Conservation (phyloP, 345 rosid species). For the Eucalyptus grandis region DNA sequence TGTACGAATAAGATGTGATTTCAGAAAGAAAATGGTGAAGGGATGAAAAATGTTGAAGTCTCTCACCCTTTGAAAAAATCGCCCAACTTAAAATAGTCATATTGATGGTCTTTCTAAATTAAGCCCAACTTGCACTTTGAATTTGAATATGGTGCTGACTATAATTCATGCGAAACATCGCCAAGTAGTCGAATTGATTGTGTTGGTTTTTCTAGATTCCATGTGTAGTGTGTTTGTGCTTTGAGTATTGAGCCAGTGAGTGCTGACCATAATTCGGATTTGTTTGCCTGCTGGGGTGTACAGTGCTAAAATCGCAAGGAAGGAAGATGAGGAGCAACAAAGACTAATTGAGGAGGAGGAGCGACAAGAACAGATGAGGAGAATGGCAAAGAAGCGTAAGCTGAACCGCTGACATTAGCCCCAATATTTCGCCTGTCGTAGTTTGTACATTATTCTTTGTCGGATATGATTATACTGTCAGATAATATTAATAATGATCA, state of each 20-base stretch:
- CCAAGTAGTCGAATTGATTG: neutral
- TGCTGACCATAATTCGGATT: neutral
- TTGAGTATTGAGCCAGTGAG: neutral
- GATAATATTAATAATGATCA: neutral
- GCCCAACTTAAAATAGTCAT: neutral
- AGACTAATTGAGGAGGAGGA: slow-evolving; percentile 60
- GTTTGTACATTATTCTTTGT: neutral
- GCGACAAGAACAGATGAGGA: slow-evolving; percentile 30
- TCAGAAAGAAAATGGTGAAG: neutral
- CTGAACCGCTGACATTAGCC: slow-evolving; percentile 8
- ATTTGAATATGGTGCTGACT: neutral
- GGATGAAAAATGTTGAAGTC: neutral
- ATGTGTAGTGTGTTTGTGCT: neutral
- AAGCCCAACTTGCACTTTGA: neutral
- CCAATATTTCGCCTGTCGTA: neutral
- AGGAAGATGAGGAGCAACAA: slow-evolving; percentile 70
- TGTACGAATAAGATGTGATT: neutral
- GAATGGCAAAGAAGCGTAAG: slow-evolving; percentile 38
- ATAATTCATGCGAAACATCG: neutral
- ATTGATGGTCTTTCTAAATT: neutral
- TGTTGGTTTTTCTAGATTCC: neutral
- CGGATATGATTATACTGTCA: neutral
- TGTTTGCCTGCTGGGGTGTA: neutral
- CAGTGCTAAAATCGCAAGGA: slow-evolving; percentile 57
- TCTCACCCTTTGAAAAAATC: neutral